Percentiles rank a stretch among this genome's conserved stretches.
These are phyloP conservation scores for Didymella lethalis DNA, from an alignment of 2,329 filamentous ascomycete genomes.

Conservation along the genomic window DNA sequence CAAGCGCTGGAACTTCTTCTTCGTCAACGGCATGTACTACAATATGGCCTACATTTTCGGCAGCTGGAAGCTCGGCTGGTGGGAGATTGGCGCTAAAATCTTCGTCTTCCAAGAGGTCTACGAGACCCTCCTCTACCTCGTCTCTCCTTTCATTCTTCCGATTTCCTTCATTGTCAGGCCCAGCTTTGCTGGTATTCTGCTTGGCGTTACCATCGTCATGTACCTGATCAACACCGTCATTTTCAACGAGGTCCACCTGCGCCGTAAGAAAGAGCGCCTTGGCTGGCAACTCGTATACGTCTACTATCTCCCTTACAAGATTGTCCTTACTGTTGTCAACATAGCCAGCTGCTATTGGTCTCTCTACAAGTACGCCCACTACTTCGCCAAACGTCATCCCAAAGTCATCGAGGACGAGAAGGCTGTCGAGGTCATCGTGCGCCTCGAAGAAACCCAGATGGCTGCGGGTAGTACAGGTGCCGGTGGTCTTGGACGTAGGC, in stretches of 20 bases:
- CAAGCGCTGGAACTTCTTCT: slow-evolving; percentile 62
- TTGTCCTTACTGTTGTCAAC: slow-evolving; percentile 56
- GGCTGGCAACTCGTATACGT: slow-evolving; percentile 49
- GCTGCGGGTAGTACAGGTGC: slow-evolving; percentile 6
- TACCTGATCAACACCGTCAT: slow-evolving; percentile 56
- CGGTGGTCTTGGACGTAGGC: slow-evolving; percentile 30
- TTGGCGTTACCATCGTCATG: slow-evolving; percentile 52
- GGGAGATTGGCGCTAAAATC: slow-evolving; percentile 60
- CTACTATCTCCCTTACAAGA: slow-evolving; percentile 58
- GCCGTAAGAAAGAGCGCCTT: slow-evolving; percentile 55
- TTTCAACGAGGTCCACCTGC: slow-evolving; percentile 60
- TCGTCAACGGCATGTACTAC: slow-evolving; percentile 59
- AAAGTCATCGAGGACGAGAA: slow-evolving; percentile 59
- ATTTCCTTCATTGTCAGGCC: slow-evolving; percentile 57
- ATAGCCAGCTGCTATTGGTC: slow-evolving; percentile 49
- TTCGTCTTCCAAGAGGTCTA: slow-evolving; percentile 61
- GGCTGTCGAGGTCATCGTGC: slow-evolving; percentile 44
- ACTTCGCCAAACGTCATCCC: slow-evolving; percentile 58
- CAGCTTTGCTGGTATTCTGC: slow-evolving; percentile 51
- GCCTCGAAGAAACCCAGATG: slow-evolving; percentile 33
- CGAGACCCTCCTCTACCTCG: slow-evolving; percentile 57
- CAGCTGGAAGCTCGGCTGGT: slow-evolving; percentile 59
- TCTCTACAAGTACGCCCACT: slow-evolving; percentile 56
- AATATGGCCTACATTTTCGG: slow-evolving; percentile 57
- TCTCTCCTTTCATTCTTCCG: slow-evolving; percentile 57